Percentiles rank a stretch among this genome's conserved stretches.
These are phyloP conservation scores for Ganoderma sinense DNA, from an alignment of 1,284 basidiomycete species.

Conservation along the genomic window DNA sequence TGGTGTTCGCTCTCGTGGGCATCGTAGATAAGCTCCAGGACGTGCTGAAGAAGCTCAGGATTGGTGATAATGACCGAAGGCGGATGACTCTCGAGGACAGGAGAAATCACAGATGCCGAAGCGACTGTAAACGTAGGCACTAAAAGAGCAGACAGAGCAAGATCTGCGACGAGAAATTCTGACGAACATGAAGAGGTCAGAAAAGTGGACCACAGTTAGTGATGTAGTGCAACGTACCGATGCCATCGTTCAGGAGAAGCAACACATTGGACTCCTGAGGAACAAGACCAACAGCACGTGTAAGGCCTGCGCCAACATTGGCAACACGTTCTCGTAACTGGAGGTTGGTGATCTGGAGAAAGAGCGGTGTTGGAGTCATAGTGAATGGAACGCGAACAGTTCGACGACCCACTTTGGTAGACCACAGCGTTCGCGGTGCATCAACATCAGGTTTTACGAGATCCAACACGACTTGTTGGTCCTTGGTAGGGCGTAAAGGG, in stretches of 20 bases:
- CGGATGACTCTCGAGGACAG: slow-evolving; percentile 67
- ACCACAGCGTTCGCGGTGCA: slow-evolving; percentile 76
- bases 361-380: not conserved
- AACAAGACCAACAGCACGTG: slow-evolving; percentile 63
- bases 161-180: slow-evolving; percentile 82
- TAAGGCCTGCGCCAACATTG: slow-evolving; percentile 73
- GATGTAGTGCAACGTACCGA: slow-evolving; percentile 54
- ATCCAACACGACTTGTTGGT: slow-evolving; percentile 71
- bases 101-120: slow-evolving; percentile 61
- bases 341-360: slow-evolving; percentile 69
- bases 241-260: slow-evolving; percentile 74
- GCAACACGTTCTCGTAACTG: slow-evolving; percentile 69
- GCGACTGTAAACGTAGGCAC: slow-evolving; percentile 76
- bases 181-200: slow-evolving; percentile 10
- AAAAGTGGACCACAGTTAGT: not conserved
- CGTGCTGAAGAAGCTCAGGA: slow-evolving; percentile 63
- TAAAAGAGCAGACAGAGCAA: slow-evolving; percentile 75
- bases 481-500: slow-evolving; percentile 72
- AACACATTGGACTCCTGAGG: slow-evolving; percentile 73
- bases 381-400: not conserved
- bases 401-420: slow-evolving; percentile 61
- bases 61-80: slow-evolving; percentile 76
- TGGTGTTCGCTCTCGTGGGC: slow-evolving; percentile 56
- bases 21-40: slow-evolving; percentile 75
- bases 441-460: slow-evolving; percentile 72